phyloP scores from a whole-genome alignment of 2,329 filamentous ascomycete genomes.

The Sclerotiophoma versabilis region DNA sequence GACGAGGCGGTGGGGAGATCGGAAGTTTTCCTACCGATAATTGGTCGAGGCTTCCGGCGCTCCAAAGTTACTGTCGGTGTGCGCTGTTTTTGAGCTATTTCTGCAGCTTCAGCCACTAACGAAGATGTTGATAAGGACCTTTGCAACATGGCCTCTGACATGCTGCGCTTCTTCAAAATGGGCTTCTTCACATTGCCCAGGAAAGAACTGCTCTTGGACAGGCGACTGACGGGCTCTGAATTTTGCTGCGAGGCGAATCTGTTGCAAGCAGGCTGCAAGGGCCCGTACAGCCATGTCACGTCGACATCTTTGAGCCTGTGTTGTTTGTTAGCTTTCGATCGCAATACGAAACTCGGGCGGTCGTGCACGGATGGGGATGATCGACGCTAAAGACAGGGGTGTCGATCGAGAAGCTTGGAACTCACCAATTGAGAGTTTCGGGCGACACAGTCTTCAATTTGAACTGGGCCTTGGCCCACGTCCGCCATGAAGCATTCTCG shows the following conservation, averaged over 20 bases:
- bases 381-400: slow-evolving; percentile 34
- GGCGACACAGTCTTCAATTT: slow-evolving; percentile 86
- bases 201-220: slow-evolving; percentile 72
- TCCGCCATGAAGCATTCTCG: slow-evolving; percentile 97
- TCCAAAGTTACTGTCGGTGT: slow-evolving; percentile 58
- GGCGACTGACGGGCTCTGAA: slow-evolving; percentile 60
- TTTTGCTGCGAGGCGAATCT: slow-evolving; percentile 58
- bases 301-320: slow-evolving; percentile 93
- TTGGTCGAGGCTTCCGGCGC: slow-evolving; percentile 60
- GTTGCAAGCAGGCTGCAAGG: slow-evolving; percentile 76
- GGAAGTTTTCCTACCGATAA: slow-evolving; percentile 68
- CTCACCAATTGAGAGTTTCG: slow-evolving; percentile 91
- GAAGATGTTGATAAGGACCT: slow-evolving; percentile 87
- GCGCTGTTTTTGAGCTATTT: slow-evolving; percentile 85
- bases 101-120: slow-evolving; percentile 85
- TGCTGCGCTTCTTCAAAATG: slow-evolving; percentile 94
- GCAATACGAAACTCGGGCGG: slow-evolving; percentile 4
- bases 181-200: slow-evolving; percentile 75
- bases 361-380: slow-evolving; percentile 39
- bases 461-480: slow-evolving; percentile 93
- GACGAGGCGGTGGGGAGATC: slow-evolving; percentile 70
- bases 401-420: slow-evolving; percentile 36
- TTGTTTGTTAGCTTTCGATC: slow-evolving; percentile 39
- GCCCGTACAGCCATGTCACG: slow-evolving; percentile 96
- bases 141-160: slow-evolving; percentile 94